These are phyloP conservation scores for Emergomyces africanus DNA, from an alignment of 2,329 filamentous ascomycete species.

Conservation along the genomic window DNA sequence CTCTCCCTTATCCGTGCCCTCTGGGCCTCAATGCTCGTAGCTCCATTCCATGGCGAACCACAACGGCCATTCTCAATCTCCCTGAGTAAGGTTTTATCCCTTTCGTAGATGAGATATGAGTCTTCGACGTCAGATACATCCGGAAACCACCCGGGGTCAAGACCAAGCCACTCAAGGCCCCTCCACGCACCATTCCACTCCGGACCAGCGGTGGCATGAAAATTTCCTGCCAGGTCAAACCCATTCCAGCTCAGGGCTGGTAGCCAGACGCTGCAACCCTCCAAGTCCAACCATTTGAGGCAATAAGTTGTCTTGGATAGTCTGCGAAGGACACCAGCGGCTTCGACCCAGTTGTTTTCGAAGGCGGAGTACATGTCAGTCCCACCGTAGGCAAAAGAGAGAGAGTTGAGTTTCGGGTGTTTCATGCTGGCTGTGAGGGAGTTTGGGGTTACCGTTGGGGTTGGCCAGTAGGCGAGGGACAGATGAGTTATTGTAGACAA, in stretches of 20 bases:
- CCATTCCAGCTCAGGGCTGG: slow-evolving; percentile 37
- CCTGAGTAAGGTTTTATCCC: neutral
- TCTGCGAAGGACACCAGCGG: slow-evolving; percentile 42
- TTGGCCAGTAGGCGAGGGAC: slow-evolving; percentile 50
- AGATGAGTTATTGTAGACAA: slow-evolving; percentile 48
- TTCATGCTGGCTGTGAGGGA: slow-evolving; percentile 33
- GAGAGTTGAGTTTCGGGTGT: slow-evolving; percentile 26
- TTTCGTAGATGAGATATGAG: neutral
- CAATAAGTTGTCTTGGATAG: slow-evolving; percentile 45
- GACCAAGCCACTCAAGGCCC: slow-evolving; percentile 29
- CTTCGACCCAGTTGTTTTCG: slow-evolving; percentile 45
- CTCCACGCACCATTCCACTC: slow-evolving; percentile 37
- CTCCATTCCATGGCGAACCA: neutral
- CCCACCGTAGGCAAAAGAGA: slow-evolving; percentile 36
- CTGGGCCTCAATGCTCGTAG: neutral
- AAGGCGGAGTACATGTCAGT: slow-evolving; percentile 40
- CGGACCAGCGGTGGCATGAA: slow-evolving; percentile 17
- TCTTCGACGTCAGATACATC: neutral
- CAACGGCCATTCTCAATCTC: neutral
- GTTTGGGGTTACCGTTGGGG: slow-evolving; percentile 45
- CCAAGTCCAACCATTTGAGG: slow-evolving; percentile 49
- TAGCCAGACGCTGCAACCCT: slow-evolving; percentile 46
- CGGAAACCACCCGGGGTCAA: slow-evolving; percentile 31
- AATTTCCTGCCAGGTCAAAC: slow-evolving; percentile 16
- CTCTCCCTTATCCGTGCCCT: slow-evolving; percentile 15